phyloP scores from a whole-genome alignment of 352 stramenopile genomes.

The Phytophthora boehmeriae region DNA sequence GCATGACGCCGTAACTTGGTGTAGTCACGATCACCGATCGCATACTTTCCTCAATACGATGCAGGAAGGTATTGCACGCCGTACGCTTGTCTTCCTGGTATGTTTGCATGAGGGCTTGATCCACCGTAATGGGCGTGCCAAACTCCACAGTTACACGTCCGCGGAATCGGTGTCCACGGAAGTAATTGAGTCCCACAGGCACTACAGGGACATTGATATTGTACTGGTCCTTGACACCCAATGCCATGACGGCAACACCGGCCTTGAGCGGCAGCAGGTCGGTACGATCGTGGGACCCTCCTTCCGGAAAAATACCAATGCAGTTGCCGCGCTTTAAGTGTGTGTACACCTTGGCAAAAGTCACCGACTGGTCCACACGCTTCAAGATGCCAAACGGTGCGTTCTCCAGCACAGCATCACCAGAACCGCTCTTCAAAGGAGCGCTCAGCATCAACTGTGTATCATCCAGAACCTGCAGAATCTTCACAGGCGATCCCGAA shows the following conservation, averaged over 20 bases:
- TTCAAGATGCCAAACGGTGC: slow-evolving; percentile 88
- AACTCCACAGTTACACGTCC: slow-evolving; percentile 97
- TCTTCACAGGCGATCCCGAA: slow-evolving; percentile 83
- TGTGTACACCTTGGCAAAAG: slow-evolving; percentile 93
- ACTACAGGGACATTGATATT: slow-evolving; percentile 96
- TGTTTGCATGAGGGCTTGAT: slow-evolving; percentile 84
- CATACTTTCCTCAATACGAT: slow-evolving; percentile 85
- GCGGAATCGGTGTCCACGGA: slow-evolving; percentile 96
- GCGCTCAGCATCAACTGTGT: slow-evolving; percentile 77
- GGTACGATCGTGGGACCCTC: slow-evolving; percentile 97
- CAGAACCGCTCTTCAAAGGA: slow-evolving; percentile 41
- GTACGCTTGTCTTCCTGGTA: slow-evolving; percentile 88
- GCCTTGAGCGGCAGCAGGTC: slow-evolving; percentile 97
- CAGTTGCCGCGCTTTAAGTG: slow-evolving; percentile 89
- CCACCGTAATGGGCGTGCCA: slow-evolving; percentile 90
- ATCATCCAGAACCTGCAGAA: slow-evolving; percentile 86
- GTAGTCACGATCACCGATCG: slow-evolving; percentile 96
- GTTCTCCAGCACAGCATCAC: slow-evolving; percentile 45
- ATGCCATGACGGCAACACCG: slow-evolving; percentile 98
- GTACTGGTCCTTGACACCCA: slow-evolving; percentile 96
- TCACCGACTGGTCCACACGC: slow-evolving; percentile 92
- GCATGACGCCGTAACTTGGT: slow-evolving; percentile 96
- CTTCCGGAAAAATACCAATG: slow-evolving; percentile 98
- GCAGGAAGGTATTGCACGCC: slow-evolving; percentile 85
- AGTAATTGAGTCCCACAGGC: slow-evolving; percentile 98